Conservation (phyloP, 1,284 basidiomycete species). For the Cryptococcus neoformans region DNA sequence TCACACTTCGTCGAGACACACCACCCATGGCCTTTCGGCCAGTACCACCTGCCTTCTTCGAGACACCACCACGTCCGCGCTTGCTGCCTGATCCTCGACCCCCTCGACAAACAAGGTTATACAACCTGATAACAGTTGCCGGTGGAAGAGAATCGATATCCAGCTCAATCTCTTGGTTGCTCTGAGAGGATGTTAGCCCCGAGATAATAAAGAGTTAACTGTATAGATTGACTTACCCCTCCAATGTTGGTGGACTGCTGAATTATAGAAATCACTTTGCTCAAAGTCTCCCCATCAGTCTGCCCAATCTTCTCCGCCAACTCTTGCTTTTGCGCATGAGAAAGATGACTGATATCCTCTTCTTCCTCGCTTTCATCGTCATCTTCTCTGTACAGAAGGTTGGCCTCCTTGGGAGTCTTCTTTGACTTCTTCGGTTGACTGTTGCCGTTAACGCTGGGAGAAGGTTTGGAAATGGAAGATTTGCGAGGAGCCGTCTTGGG, state of each 20-base stretch:
- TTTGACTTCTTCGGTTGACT: constrained; percentile 33
- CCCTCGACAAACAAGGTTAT: constrained; percentile 83
- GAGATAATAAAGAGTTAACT: background rate
- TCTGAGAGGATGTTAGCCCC: constrained; percentile 53
- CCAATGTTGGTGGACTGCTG: constrained; percentile 83
- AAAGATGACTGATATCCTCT: constrained; percentile 50
- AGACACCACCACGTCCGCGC: constrained; percentile 17
- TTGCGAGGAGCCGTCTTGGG: constrained; percentile 39
- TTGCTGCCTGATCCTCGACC: constrained; percentile 8
- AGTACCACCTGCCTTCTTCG: constrained; percentile 42
- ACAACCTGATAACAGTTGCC: constrained; percentile 79
- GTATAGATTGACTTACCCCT: constrained; percentile 61
- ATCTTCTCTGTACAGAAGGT: constrained; percentile 23
- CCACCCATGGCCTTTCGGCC: constrained; percentile 77
- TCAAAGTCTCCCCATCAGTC: constrained; percentile 71
- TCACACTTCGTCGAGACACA: constrained; percentile 70
- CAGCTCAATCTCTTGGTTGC: constrained; percentile 92
- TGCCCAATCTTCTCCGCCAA: constrained; percentile 84
- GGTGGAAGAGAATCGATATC: constrained; percentile 88
- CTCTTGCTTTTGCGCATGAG: constrained; percentile 94
- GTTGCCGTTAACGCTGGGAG: constrained; percentile 35
- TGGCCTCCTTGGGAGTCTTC: constrained; percentile 28
- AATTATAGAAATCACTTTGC: constrained; percentile 86
- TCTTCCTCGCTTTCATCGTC: constrained; percentile 18
- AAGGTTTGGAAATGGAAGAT: constrained; percentile 35